Evolutionary conservation across 2,329 filamentous ascomycete genomes (phyloP).

Genomic region (Nothomitra cinnamomea): DNA sequence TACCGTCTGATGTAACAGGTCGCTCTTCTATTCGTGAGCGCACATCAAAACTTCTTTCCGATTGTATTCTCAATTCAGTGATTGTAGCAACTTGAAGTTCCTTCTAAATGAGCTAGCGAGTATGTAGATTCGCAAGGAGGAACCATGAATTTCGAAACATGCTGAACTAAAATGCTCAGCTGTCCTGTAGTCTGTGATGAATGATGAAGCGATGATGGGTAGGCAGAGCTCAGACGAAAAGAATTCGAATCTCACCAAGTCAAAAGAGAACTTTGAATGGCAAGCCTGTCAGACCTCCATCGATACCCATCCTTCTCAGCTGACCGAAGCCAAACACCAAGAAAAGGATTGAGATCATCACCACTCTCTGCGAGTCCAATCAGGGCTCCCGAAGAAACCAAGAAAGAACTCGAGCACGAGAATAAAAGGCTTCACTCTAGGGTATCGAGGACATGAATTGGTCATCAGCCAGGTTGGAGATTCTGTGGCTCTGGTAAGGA

Average conservation of each 20-base stretch:
- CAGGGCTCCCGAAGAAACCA: slow-evolving; percentile 20
- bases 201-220: no score
- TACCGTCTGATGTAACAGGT: no score
- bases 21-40: no score
- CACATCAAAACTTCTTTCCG: no score
- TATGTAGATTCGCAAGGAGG: no score
- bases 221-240: not conserved
- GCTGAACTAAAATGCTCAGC: no score
- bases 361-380: slow-evolving; percentile 48
- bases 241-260: not conserved
- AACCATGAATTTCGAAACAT: no score
- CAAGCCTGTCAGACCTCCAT: slow-evolving; percentile 76
- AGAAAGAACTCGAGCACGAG: slow-evolving; percentile 22
- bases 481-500: slow-evolving; percentile 85
- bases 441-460: slow-evolving; percentile 59
- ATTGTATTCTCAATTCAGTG: no score
- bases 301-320: slow-evolving; percentile 61
- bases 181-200: no score
- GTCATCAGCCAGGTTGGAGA: slow-evolving; percentile 90
- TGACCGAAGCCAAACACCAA: slow-evolving; percentile 60
- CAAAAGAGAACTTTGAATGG: not conserved
- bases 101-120: no score
- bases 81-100: no score
- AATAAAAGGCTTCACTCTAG: slow-evolving; percentile 66
- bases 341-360: slow-evolving; percentile 83